Evolutionary conservation across 1,284 basidiomycete genomes (phyloP).

Genomic region (Pseudozyma flocculosa): DNA sequence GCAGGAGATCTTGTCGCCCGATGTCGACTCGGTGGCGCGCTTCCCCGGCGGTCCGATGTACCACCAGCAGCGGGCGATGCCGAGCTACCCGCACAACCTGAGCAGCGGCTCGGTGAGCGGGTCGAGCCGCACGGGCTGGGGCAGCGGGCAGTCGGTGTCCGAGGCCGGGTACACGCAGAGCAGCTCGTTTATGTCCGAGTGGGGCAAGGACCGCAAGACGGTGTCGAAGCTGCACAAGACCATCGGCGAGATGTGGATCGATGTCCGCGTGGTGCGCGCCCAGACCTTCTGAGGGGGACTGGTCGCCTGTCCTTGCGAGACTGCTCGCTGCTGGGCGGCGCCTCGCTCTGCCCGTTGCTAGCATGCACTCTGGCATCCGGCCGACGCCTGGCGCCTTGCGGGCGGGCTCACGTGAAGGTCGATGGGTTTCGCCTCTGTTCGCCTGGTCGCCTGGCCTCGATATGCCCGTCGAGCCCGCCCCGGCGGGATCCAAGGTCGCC

Average conservation of each 20-base stretch:
- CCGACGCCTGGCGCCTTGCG: too few species aligned
- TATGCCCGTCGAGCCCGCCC: too few species aligned
- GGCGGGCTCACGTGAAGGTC: too few species aligned
- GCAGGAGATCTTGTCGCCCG: conserved; percentile 9
- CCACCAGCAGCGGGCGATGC: conserved; percentile 5
- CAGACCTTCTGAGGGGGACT: background rate
- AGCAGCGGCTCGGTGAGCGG: conserved; percentile 5
- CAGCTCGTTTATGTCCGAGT: conserved; percentile 34
- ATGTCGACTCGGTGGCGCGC: conserved; percentile 1
- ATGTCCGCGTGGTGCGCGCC: conserved; percentile 31
- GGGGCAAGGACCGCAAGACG: conserved; percentile 32
- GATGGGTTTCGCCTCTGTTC: too few species aligned
- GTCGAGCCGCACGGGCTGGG: conserved; percentile 20
- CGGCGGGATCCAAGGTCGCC: too few species aligned
- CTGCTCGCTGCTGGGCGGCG: too few species aligned
- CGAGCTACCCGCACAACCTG: background rate
- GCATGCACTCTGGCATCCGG: too few species aligned
- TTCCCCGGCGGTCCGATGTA: background rate
- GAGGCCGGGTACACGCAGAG: conserved; percentile 28
- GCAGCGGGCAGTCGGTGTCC: conserved; percentile 22
- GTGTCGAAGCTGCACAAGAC: conserved; percentile 47
- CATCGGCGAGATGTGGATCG: conserved; percentile 40
- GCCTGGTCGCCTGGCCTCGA: too few species aligned
- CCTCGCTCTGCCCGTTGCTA: too few species aligned
- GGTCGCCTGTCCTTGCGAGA: background rate